phyloP scores from a whole-genome alignment of 495 filamentous ascomycete species.

The Echria macrotheca region DNA sequence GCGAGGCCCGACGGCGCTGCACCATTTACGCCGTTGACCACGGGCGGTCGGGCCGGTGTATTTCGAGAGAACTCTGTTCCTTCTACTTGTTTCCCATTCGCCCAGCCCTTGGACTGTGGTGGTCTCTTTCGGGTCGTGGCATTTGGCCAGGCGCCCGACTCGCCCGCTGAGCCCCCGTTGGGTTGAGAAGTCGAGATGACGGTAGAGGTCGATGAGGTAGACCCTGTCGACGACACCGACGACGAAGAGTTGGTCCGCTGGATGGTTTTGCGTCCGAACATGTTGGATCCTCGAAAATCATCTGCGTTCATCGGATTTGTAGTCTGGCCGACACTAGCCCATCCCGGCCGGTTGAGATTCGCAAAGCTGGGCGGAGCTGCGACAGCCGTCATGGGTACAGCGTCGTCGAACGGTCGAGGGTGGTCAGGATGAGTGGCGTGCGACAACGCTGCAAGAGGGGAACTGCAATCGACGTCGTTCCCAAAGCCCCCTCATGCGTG shows the following conservation, averaged over 20 bases:
- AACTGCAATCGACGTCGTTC: no score
- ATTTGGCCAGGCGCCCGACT: constrained; percentile 45
- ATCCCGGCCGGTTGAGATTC: constrained; percentile 56
- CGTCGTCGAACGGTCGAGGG: constrained; percentile 14
- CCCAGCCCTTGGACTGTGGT: constrained; percentile 61
- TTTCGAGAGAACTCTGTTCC: constrained; percentile 42
- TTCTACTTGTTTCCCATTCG: constrained; percentile 42
- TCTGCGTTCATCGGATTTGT: constrained; percentile 78
- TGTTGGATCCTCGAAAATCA: constrained; percentile 66
- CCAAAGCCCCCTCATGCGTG: no score
- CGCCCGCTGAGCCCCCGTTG: constrained; percentile 29
- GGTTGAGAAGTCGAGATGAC: constrained; percentile 33
- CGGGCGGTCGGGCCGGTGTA: constrained; percentile 36
- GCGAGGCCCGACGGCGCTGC: constrained; percentile 64
- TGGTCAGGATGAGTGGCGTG: constrained; percentile 36
- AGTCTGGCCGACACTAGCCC: constrained; percentile 70
- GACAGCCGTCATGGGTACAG: constrained; percentile 84
- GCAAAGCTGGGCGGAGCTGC: constrained; percentile 88
- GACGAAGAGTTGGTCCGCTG: constrained; percentile 87
- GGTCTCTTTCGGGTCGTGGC: constrained; percentile 65
- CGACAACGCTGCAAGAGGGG: constrained; percentile 27
- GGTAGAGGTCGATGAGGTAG: constrained; percentile 59
- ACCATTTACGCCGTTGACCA: constrained; percentile 53
- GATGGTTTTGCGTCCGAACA: constrained; percentile 80
- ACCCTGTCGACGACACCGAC: constrained; percentile 65